These are phyloP conservation scores for Fusarium abutilonis DNA, from an alignment of 2,329 filamentous ascomycete species.

Conservation along the genomic window DNA sequence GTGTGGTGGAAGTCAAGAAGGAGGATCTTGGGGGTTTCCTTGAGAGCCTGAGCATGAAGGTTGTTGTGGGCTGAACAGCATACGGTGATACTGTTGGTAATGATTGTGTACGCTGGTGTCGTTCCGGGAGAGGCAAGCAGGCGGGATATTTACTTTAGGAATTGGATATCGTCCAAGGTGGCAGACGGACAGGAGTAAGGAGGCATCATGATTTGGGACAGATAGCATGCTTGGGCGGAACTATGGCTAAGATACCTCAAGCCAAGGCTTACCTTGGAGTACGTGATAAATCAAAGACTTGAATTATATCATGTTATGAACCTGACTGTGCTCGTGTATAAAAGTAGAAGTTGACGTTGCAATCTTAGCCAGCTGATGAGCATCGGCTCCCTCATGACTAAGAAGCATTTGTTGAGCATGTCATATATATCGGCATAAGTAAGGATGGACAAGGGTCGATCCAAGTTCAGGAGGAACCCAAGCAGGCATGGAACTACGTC, in stretches of 20 bases:
- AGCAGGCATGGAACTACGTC: not conserved
- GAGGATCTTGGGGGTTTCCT: constrained; percentile 92
- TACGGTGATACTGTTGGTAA: not conserved
- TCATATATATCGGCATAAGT: too few relatives aligned
- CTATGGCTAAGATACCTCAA: constrained; percentile 37
- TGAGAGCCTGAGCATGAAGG: constrained; percentile 91
- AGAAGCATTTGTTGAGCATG: too few relatives aligned
- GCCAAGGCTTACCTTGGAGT: constrained; percentile 16
- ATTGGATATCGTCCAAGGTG: constrained; percentile 22
- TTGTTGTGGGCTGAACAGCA: constrained; percentile 70
- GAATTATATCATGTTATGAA: not conserved
- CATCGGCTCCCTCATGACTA: too few relatives aligned
- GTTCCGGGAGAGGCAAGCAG: constrained; percentile 16
- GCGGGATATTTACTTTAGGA: constrained; percentile 15
- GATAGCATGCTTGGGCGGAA: constrained; percentile 32
- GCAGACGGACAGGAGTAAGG: constrained; percentile 28
- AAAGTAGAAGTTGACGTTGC: too few relatives aligned
- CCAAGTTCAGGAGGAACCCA: too few relatives aligned
- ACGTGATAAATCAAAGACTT: constrained; percentile 1
- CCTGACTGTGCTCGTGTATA: not conserved
- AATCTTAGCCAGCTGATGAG: too few relatives aligned
- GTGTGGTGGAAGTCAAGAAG: constrained; percentile 96
- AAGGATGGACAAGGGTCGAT: too few relatives aligned
- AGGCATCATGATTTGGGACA: constrained; percentile 34
- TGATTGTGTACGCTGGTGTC: constrained; percentile 19